A percentile compares a stretch with the other conserved stretches of the same genome.
Evolutionary conservation across 2,329 filamentous ascomycete species (phyloP).

Genomic region (Fusarium abutilonis): DNA sequence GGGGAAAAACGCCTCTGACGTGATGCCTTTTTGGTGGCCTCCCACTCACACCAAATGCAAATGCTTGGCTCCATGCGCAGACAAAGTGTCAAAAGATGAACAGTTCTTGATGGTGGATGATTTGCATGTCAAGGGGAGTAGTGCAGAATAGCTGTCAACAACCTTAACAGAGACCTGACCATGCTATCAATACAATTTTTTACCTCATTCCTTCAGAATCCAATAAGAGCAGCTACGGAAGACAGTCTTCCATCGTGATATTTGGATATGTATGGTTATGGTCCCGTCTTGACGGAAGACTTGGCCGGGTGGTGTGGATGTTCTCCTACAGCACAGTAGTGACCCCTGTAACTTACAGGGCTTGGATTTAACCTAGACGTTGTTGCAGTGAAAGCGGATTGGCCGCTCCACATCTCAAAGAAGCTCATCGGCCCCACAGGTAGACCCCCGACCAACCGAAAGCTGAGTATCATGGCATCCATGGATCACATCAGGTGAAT

Average conservation of each 20-base stretch:
- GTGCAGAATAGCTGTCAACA: too few species aligned
- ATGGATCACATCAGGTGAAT: conserved; percentile 43
- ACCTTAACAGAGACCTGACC: too few species aligned
- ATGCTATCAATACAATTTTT: too few species aligned
- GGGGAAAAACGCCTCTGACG: conserved; percentile 34
- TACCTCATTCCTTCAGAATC: too few species aligned
- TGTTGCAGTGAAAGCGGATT: conserved; percentile 47
- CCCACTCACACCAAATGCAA: conserved; percentile 15
- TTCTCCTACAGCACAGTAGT: background rate
- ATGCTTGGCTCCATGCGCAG: background rate
- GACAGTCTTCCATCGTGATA: background rate
- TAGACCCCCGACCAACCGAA: conserved; percentile 39
- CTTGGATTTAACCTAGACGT: conserved; percentile 31
- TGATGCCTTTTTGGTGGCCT: conserved; percentile 13
- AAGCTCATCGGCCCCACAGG: conserved; percentile 41
- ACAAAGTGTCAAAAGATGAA: background rate
- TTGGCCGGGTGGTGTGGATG: conserved; percentile 34
- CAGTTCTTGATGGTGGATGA: background rate
- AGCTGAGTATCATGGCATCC: conserved; percentile 36
- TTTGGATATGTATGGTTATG: background rate
- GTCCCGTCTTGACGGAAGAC: background rate
- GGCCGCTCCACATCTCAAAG: conserved; percentile 43
- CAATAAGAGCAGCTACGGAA: background rate
- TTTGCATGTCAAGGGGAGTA: background rate
- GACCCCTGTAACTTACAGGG: conserved; percentile 40